These are phyloP conservation scores for Coemansia asiatica DNA, from an alignment of 192 early-diverging fungal species.

Conservation along the genomic window DNA sequence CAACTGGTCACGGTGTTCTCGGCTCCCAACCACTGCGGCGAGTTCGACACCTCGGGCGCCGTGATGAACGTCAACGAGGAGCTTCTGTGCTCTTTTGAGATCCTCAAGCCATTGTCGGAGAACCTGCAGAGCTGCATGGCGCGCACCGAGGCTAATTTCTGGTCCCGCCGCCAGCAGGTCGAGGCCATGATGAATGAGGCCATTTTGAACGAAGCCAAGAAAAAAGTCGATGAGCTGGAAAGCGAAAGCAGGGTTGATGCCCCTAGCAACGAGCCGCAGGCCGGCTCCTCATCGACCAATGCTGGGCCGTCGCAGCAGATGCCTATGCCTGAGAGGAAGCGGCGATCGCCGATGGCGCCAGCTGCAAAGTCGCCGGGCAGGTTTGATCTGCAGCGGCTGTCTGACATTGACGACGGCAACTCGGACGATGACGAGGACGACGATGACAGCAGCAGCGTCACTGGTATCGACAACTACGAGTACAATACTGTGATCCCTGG, in stretches of 20 bases:
- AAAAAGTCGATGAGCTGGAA: constrained; percentile 11
- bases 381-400: constrained; percentile 32
- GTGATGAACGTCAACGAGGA: constrained; percentile 92
- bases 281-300: not conserved
- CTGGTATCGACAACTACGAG: not conserved
- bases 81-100: constrained; percentile 88
- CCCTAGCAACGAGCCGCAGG: not conserved
- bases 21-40: constrained; percentile 96
- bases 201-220: constrained; percentile 32
- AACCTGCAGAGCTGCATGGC: constrained; percentile 51
- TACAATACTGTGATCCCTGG: constrained; percentile 33
- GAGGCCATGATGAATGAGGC: constrained; percentile 50
- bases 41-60: constrained; percentile 89
- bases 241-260: not conserved
- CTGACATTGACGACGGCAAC: constrained; percentile 42
- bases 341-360: not conserved
- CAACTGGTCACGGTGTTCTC: constrained; percentile 91
- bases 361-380: constrained; percentile 12
- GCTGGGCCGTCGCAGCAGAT: not conserved
- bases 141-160: constrained; percentile 47
- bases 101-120: constrained; percentile 63
- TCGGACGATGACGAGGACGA: constrained; percentile 12
- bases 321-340: not conserved
- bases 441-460: constrained; percentile 10
- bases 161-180: constrained; percentile 49